Evolutionary conservation across 768 basidiomycete species (phyloP).

Genomic region (Russula abietina): DNA sequence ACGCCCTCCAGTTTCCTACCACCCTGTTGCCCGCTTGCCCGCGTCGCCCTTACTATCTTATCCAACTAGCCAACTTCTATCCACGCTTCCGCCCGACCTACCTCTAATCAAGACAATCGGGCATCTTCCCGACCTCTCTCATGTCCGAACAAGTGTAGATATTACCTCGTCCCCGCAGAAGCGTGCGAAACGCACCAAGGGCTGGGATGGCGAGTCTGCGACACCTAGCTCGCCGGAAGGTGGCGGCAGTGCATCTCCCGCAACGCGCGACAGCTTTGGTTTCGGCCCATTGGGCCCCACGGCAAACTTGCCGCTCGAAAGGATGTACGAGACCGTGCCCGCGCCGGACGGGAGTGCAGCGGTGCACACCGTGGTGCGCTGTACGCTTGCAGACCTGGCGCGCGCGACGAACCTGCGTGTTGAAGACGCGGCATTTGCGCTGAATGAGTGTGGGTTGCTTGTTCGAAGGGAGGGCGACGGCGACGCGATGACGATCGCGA

Average conservation of each 20-base stretch:
- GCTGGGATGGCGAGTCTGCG: slow-evolving; percentile 65
- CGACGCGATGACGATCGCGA: slow-evolving; percentile 43
- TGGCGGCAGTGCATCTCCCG: slow-evolving; percentile 14
- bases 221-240: slow-evolving; percentile 31
- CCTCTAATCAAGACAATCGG: slow-evolving; percentile 42
- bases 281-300: slow-evolving; percentile 38
- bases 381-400: slow-evolving; percentile 74
- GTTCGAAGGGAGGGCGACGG: slow-evolving; percentile 33
- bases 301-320: slow-evolving; percentile 32
- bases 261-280: slow-evolving; percentile 13
- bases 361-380: slow-evolving; percentile 59
- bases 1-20: slow-evolving; percentile 19
- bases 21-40: slow-evolving; percentile 3
- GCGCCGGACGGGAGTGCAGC: slow-evolving; percentile 64
- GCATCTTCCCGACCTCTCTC: slow-evolving; percentile 31
- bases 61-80: slow-evolving; percentile 47
- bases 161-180: slow-evolving; percentile 10
- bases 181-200: slow-evolving; percentile 38
- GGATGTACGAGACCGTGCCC: slow-evolving; percentile 51
- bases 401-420: slow-evolving; percentile 71
- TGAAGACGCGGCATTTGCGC: slow-evolving; percentile 84
- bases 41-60: not conserved
- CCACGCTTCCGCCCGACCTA: slow-evolving; percentile 52
- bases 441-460: slow-evolving; percentile 82
- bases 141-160: slow-evolving; percentile 4